Conservation (phyloP, 495 filamentous ascomycete species). For the Neurospora pannonica region DNA sequence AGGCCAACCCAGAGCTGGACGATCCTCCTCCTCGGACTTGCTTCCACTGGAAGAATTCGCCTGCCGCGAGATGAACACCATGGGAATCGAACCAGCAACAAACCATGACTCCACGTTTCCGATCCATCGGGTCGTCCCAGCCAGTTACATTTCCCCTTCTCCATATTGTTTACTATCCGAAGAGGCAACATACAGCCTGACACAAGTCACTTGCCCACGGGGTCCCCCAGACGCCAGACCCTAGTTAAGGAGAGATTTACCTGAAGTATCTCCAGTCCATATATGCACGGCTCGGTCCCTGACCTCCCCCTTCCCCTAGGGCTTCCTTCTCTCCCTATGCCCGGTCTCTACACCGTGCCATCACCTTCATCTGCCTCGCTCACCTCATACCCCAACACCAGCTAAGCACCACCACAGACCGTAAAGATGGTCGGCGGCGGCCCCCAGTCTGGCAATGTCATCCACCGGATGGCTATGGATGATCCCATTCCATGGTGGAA, state of each 20-base stretch:
- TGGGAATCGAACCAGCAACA: not conserved
- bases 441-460: constrained; percentile 29
- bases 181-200: not conserved
- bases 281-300: not conserved
- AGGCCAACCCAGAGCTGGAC: not conserved
- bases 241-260: not conserved
- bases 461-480: constrained; percentile 45
- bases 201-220: not conserved
- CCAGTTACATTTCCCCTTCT: not conserved
- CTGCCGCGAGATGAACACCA: not conserved
- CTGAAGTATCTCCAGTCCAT: not conserved
- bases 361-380: not conserved
- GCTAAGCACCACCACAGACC: not conserved
- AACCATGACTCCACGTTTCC: not conserved
- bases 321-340: not conserved
- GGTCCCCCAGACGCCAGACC: not conserved
- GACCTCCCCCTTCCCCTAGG: not conserved
- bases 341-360: not conserved
- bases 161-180: not conserved
- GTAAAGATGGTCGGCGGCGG: constrained; percentile 31
- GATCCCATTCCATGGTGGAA: constrained; percentile 52
- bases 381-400: not conserved
- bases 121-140: not conserved
- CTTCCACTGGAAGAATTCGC: not conserved
- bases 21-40: not conserved